Evolutionary conservation across 1,284 basidiomycete species (phyloP).

Genomic region (Boletus calvinii): DNA sequence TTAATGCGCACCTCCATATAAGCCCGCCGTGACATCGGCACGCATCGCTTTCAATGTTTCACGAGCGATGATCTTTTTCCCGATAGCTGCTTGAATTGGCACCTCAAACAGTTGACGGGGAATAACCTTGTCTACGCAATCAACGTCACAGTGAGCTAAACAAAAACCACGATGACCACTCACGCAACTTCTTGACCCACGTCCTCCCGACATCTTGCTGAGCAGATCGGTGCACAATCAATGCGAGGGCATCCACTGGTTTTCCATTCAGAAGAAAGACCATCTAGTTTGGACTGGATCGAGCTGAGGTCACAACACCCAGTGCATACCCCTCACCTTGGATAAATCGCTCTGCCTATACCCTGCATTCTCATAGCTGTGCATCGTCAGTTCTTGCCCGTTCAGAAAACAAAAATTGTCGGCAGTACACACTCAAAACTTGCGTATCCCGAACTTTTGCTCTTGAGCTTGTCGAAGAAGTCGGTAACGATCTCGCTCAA

Average conservation of each 20-base stretch:
- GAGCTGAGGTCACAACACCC: not conserved
- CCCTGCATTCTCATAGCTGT: slow-evolving; percentile 87
- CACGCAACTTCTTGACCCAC: slow-evolving; percentile 91
- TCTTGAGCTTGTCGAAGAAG: slow-evolving; percentile 92
- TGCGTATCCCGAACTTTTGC: slow-evolving; percentile 87
- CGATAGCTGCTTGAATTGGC: slow-evolving; percentile 85
- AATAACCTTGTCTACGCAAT: slow-evolving; percentile 74
- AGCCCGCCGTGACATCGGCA: slow-evolving; percentile 93
- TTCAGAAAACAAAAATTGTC: not conserved
- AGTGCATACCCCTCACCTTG: slow-evolving; percentile 52
- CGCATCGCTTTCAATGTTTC: slow-evolving; percentile 86
- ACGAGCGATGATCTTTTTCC: slow-evolving; percentile 84
- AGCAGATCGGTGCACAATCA: slow-evolving; percentile 79
- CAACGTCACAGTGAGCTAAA: not conserved
- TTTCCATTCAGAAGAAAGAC: slow-evolving; percentile 84
- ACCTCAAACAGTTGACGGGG: slow-evolving; percentile 94
- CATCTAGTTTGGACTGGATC: slow-evolving; percentile 52
- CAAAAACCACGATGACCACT: slow-evolving; percentile 28
- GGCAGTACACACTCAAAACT: slow-evolving; percentile 75
- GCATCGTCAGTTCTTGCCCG: slow-evolving; percentile 3
- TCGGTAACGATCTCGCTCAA: slow-evolving; percentile 89
- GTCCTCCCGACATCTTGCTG: slow-evolving; percentile 70
- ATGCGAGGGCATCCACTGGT: slow-evolving; percentile 88
- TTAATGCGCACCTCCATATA: slow-evolving; percentile 74
- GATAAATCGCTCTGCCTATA: slow-evolving; percentile 78